Conservation (phyloP, 768 basidiomycete species). For the Wakefieldia striispora region DNA sequence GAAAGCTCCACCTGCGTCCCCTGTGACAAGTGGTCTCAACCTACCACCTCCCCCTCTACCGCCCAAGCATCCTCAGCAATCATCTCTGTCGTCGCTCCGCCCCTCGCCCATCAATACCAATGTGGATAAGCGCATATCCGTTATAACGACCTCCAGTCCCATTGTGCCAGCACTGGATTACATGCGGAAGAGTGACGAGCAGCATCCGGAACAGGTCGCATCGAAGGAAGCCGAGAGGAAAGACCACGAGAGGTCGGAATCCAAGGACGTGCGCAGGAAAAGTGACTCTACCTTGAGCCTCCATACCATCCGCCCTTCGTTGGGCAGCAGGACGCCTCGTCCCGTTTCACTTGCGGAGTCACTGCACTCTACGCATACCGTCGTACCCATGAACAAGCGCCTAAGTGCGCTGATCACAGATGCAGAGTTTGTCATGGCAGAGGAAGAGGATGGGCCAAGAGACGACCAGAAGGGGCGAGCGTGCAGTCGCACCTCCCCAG, state of each 20-base stretch:
- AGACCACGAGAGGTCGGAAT: constrained; percentile 36
- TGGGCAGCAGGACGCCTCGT: constrained; percentile 53
- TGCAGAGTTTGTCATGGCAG: constrained; percentile 62
- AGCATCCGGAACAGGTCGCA: constrained; percentile 23
- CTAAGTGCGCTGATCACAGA: constrained; percentile 68
- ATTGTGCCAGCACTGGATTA: constrained; percentile 59
- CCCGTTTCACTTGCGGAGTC: constrained; percentile 81
- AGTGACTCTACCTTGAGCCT: constrained; percentile 83
- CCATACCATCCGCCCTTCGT: constrained; percentile 61
- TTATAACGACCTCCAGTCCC: constrained; percentile 53
- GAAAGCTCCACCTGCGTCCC: constrained; percentile 33
- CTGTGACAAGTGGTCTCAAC: constrained; percentile 30
- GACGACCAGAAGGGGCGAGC: constrained; percentile 16
- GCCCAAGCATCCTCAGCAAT: constrained; percentile 34
- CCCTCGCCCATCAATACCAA: constrained; percentile 21
- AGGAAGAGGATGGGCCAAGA: constrained; percentile 47
- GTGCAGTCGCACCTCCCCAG: constrained; percentile 37
- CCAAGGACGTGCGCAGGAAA: constrained; percentile 75
- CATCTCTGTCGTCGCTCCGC: constrained; percentile 19
- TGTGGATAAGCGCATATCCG: constrained; percentile 44
- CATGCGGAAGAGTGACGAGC: constrained; percentile 43
- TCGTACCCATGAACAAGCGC: constrained; percentile 65
- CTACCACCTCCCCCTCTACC: constrained; percentile 38
- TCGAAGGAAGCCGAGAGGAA: constrained; percentile 28
- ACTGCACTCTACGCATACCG: constrained; percentile 67